Conservation (phyloP, 768 basidiomycete species). For the Tricholoma flavovirens region DNA sequence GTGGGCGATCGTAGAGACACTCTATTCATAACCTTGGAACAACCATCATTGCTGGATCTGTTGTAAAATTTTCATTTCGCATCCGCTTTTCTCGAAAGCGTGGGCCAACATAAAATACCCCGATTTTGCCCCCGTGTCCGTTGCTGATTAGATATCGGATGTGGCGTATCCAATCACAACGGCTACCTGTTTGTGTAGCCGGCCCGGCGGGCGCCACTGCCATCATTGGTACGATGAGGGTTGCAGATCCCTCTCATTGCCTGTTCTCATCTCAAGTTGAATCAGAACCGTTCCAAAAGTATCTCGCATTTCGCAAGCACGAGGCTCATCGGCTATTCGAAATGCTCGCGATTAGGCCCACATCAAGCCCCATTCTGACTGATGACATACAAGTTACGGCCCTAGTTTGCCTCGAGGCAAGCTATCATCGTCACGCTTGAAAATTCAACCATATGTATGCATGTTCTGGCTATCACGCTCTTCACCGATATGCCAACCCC, state of each 20-base stretch:
- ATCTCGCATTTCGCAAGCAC: background rate
- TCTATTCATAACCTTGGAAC: too few relatives aligned
- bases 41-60: too few relatives aligned
- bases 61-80: too few relatives aligned
- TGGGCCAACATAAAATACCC: too few relatives aligned
- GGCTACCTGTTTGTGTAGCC: background rate
- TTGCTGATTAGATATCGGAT: background rate
- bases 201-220: too few relatives aligned
- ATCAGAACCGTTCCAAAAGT: background rate
- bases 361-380: background rate
- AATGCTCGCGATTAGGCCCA: background rate
- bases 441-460: slow-evolving; percentile 4
- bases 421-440: slow-evolving; percentile 10
- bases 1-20: background rate
- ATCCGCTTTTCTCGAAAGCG: background rate
- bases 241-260: background rate
- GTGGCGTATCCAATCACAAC: background rate
- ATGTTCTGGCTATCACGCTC: slow-evolving; percentile 1
- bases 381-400: background rate
- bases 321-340: slow-evolving; percentile 5
- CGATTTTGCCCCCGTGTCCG: too few relatives aligned
- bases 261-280: background rate
- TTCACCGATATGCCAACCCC: background rate
- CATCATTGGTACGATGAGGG: too few relatives aligned
- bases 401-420: slow-evolving; percentile 16